These are phyloP conservation scores for Epichloe uncinata DNA, from an alignment of 2,329 filamentous ascomycete species.

Conservation along the genomic window DNA sequence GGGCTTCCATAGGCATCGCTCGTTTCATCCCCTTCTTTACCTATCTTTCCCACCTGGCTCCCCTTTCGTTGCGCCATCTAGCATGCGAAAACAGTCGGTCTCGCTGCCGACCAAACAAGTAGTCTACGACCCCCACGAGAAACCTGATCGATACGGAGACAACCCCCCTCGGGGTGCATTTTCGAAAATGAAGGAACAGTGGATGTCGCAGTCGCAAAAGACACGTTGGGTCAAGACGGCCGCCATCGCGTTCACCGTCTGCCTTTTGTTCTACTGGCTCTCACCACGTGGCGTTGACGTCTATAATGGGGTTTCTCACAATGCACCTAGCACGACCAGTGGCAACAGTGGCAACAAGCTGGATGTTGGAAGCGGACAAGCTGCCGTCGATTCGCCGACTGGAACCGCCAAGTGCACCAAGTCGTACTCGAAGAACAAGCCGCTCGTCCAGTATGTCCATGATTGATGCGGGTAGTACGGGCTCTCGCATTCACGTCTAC, in stretches of 20 bases:
- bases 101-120: conserved; percentile 48
- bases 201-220: conserved; percentile 51
- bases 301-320: conserved; percentile 25
- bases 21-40: conserved; percentile 10
- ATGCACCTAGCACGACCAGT: neutral
- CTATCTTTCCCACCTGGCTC: neutral
- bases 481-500: conserved; percentile 96
- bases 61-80: conserved; percentile 7
- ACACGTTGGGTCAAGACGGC: conserved; percentile 53
- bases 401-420: conserved; percentile 66
- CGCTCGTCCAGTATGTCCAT: conserved; percentile 94
- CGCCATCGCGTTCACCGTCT: conserved; percentile 44
- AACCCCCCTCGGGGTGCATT: conserved; percentile 34
- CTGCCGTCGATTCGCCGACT: conserved; percentile 45
- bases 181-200: conserved; percentile 42
- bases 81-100: conserved; percentile 53
- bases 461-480: conserved; percentile 96
- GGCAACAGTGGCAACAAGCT: neutral
- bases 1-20: conserved; percentile 13
- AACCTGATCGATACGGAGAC: conserved; percentile 45
- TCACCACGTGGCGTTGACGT: conserved; percentile 45
- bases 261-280: conserved; percentile 51
- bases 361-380: conserved; percentile 30
- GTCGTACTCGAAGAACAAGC: conserved; percentile 77
- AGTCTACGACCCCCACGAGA: conserved; percentile 49